phyloP scores from a whole-genome alignment of 1,284 basidiomycete species.

The Puccinia triticina region DNA sequence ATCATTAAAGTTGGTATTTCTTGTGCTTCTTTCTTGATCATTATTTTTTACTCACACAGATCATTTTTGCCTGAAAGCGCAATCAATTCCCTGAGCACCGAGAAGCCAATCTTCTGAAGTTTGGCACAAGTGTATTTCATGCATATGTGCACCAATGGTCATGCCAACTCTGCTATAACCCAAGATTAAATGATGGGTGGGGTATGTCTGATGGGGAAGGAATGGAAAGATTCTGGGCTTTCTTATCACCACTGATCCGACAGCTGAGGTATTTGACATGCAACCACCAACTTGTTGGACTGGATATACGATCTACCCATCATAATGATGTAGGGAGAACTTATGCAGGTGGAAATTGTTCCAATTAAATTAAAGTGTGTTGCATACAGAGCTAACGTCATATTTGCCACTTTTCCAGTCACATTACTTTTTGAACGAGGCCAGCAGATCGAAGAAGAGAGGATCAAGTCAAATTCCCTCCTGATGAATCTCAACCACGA shows the following conservation, averaged over 20 bases:
- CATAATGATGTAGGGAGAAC: slow-evolving; percentile 12
- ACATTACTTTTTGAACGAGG: background rate
- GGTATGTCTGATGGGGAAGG: slow-evolving; percentile 27
- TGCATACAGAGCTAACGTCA: too few species aligned
- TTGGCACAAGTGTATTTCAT: slow-evolving; percentile 30
- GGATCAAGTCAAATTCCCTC: background rate
- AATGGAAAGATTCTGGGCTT: background rate
- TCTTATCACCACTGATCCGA: background rate
- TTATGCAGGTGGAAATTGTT: background rate
- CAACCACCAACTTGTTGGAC: background rate
- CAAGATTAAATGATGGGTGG: slow-evolving; percentile 8
- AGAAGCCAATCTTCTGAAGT: background rate
- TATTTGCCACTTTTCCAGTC: background rate
- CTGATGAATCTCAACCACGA: too few species aligned
- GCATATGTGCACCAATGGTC: slow-evolving; percentile 23
- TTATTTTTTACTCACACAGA: too few species aligned
- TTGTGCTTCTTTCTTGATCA: too few species aligned
- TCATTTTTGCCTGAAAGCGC: too few species aligned
- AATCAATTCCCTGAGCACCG: slow-evolving; percentile 1
- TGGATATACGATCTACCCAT: background rate
- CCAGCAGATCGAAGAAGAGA: background rate
- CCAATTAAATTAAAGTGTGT: too few species aligned
- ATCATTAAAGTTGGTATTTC: background rate
- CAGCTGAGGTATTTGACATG: background rate
- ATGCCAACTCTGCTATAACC: background rate